phyloP scores from a whole-genome alignment of 805 yeast genomes.

The Monosporozyma aerobia region DNA sequence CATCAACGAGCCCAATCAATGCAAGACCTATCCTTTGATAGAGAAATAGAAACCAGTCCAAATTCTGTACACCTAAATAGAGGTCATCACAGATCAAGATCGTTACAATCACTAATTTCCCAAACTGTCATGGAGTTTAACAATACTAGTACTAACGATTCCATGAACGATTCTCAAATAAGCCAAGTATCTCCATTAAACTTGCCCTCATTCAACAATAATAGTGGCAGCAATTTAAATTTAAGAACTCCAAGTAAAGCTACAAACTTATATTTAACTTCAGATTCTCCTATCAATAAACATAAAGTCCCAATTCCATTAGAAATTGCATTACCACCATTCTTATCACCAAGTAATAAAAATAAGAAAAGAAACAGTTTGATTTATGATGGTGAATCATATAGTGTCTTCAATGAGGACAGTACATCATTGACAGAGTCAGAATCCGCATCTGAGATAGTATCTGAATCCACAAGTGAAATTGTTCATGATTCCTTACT shows the following conservation, averaged over 20 bases:
- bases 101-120: conserved; percentile 24
- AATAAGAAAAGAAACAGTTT: conserved; percentile 20
- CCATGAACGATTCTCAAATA: neutral
- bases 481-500: neutral
- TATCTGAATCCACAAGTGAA: neutral
- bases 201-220: conserved; percentile 6
- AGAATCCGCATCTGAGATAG: neutral
- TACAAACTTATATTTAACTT: conserved; percentile 24
- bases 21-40: neutral
- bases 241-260: neutral
- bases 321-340: conserved; percentile 32
- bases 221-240: neutral
- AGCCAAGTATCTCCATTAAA: conserved; percentile 11
- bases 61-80: neutral
- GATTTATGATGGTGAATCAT: conserved; percentile 32
- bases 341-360: conserved; percentile 30
- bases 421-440: neutral
- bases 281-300: conserved; percentile 31
- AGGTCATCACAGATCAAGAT: conserved; percentile 10
- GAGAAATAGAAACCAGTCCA: neutral
- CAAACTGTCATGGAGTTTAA: conserved; percentile 16
- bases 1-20: conserved; percentile 2
- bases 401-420: conserved; percentile 21
- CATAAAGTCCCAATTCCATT: conserved; percentile 32
- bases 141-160: neutral